Evolutionary conservation across 2,329 filamentous ascomycete genomes (phyloP).

Genomic region (Colletotrichum cereale): DNA sequence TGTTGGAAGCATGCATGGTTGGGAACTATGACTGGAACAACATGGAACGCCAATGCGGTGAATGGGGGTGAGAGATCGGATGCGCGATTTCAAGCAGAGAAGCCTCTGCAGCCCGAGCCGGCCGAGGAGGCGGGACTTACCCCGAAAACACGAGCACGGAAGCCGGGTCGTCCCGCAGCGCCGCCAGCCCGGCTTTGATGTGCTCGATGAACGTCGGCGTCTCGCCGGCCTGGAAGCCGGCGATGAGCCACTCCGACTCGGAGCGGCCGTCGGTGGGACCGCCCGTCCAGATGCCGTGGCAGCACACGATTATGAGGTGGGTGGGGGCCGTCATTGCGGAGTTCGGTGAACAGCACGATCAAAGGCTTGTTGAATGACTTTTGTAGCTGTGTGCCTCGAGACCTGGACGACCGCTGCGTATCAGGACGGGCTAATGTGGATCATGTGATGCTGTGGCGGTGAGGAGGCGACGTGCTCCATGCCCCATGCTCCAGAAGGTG

Average conservation of each 20-base stretch:
- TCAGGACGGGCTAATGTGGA: conserved; percentile 19
- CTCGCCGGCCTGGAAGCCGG: conserved; percentile 82
- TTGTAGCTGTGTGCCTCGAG: no score
- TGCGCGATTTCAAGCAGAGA: background rate
- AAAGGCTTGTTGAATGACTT: no score
- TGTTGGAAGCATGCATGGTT: background rate
- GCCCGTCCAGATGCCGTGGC: conserved; percentile 82
- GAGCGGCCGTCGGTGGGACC: conserved; percentile 64
- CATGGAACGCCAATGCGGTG: background rate
- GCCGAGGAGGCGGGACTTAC: conserved; percentile 54
- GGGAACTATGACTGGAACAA: background rate
- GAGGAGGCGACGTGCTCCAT: background rate
- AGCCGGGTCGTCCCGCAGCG: conserved; percentile 59
- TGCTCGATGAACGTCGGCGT: conserved; percentile 85
- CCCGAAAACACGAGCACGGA: conserved; percentile 79
- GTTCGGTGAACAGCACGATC: background rate
- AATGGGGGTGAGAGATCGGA: background rate
- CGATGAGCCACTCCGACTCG: conserved; percentile 78
- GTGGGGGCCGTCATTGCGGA: conserved; percentile 45
- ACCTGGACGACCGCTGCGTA: background rate
- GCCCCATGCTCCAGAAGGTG: background rate
- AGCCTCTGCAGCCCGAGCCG: no score
- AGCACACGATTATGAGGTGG: conserved; percentile 83
- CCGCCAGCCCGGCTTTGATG: conserved; percentile 72
- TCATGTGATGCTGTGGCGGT: conserved; percentile 38